Evolutionary conservation across 768 basidiomycete genomes (phyloP).

Genomic region (Psilocybe azurescens): DNA sequence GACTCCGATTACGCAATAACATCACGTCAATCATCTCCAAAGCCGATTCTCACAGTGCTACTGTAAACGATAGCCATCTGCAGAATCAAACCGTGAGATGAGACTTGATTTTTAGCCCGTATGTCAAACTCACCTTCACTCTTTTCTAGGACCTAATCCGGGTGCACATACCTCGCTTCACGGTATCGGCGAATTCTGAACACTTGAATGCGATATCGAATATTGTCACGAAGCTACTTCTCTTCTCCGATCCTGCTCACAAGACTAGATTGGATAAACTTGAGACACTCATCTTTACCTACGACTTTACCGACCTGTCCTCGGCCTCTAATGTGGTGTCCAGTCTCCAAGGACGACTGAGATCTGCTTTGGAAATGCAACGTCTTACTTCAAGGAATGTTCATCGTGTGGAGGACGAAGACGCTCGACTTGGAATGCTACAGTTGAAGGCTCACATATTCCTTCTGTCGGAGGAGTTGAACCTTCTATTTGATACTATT

Average conservation of each 20-base stretch:
- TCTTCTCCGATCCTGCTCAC: conserved; percentile 90
- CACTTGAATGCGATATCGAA: conserved; percentile 88
- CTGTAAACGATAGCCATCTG: conserved; percentile 31
- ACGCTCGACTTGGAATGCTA: conserved; percentile 59
- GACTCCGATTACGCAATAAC: conserved; percentile 79
- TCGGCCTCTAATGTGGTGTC: conserved; percentile 76
- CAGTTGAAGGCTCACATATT: conserved; percentile 76
- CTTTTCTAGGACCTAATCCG: conserved; percentile 74
- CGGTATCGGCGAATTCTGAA: conserved; percentile 80
- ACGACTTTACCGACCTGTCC: conserved; percentile 82
- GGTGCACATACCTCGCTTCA: conserved; percentile 84
- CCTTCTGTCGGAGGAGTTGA: conserved; percentile 77
- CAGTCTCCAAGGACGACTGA: conserved; percentile 74
- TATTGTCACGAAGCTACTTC: conserved; percentile 83
- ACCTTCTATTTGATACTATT: conserved; percentile 85
- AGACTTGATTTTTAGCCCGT: neutral
- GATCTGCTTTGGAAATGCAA: conserved; percentile 63
- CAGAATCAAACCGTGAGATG: conserved; percentile 38
- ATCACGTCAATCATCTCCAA: conserved; percentile 56
- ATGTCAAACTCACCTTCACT: neutral
- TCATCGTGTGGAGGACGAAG: conserved; percentile 45
- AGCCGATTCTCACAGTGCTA: conserved; percentile 40
- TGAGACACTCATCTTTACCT: conserved; percentile 83
- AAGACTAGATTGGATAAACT: conserved; percentile 78
- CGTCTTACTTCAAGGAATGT: conserved; percentile 43